Evolutionary conservation across 1,284 basidiomycete genomes (phyloP).

Genomic region (Chondrostereum purpureum): DNA sequence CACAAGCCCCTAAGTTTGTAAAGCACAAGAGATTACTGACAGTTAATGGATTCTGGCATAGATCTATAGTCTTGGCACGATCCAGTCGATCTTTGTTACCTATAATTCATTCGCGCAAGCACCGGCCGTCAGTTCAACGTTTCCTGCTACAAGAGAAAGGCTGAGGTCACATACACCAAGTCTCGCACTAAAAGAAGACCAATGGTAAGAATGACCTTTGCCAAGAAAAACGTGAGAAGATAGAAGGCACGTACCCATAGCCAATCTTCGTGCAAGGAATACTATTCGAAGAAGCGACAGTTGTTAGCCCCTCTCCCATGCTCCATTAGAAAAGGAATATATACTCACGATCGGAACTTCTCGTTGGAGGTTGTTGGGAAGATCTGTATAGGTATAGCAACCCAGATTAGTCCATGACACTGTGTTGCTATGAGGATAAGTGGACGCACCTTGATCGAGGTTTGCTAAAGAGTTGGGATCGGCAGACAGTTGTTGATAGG

Average conservation of each 20-base stretch:
- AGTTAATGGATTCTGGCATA: constrained; percentile 89
- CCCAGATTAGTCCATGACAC: too few relatives aligned
- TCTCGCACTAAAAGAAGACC: constrained; percentile 66
- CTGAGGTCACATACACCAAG: constrained; percentile 61
- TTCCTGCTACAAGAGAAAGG: not conserved
- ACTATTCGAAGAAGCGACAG: too few relatives aligned
- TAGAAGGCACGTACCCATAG: constrained; percentile 62
- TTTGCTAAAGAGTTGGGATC: constrained; percentile 94
- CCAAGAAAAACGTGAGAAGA: constrained; percentile 3
- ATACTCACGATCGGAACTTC: constrained; percentile 80
- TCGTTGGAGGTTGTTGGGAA: constrained; percentile 87
- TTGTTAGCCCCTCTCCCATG: too few relatives aligned
- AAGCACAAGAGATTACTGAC: constrained; percentile 40
- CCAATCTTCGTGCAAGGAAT: constrained; percentile 86
- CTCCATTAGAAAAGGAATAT: not conserved
- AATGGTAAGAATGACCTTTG: too few relatives aligned
- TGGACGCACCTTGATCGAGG: constrained; percentile 75
- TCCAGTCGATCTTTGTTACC: constrained; percentile 77
- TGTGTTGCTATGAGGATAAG: too few relatives aligned
- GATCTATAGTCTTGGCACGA: constrained; percentile 84
- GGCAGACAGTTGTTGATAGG: constrained; percentile 89
- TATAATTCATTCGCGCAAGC: too few relatives aligned
- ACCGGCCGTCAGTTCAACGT: not conserved
- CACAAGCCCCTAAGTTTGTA: constrained; percentile 1
- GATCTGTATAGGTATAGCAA: too few relatives aligned